Evolutionary conservation across 257 asterid species (phyloP), one percentile per base, ranked within the genome.

Genomic region (Capsicum rhomboideum): DNA sequence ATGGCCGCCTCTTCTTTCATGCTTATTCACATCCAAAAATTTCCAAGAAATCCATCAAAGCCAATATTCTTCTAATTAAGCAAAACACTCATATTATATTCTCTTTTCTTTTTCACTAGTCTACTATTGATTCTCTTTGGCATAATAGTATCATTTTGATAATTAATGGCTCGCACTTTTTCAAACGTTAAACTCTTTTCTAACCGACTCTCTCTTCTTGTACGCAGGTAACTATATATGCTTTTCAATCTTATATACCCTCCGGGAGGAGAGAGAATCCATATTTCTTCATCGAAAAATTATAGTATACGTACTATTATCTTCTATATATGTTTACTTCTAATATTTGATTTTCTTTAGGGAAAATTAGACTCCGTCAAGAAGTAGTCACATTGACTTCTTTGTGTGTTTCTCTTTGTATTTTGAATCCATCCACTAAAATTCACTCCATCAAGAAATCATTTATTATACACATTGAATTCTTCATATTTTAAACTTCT

Each of bases 131-230:
- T 31, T 31, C n/a, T 67, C 23, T 7, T 66, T 66, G 21, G 46
- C 74, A 58, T 31, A 31, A 31, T 58, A 58, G 0, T 6, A 6
- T 29, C 49, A 31, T 40, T 54, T 79, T 66, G 42, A 52, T 59
- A 59, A 61, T 14, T 28, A 85, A 90, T 91, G 95, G 90, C 91
- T 88, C 91, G 88, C 40, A 87, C 91, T 4, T 71, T 89, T 89
- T 82, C 91, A 85, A 83, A 54, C 84, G 86, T 68, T 2, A 91
- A 87, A 85, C 46, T 90, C 79, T 34, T 9, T 4, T 68, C 85
- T 84, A 52, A 86, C 58, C 81, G 87, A 83, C 66, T 90, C 89
- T 85, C 93, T 7, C 80, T 87, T 64, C 54, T 74, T 6, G 29
- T 83, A 82, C 17, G 3, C 50, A 68, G 52, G 77, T 68, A 34